Evolutionary conservation across 2,329 filamentous ascomycete species (phyloP).

Genomic region (Raffaelea ambrosiae): DNA sequence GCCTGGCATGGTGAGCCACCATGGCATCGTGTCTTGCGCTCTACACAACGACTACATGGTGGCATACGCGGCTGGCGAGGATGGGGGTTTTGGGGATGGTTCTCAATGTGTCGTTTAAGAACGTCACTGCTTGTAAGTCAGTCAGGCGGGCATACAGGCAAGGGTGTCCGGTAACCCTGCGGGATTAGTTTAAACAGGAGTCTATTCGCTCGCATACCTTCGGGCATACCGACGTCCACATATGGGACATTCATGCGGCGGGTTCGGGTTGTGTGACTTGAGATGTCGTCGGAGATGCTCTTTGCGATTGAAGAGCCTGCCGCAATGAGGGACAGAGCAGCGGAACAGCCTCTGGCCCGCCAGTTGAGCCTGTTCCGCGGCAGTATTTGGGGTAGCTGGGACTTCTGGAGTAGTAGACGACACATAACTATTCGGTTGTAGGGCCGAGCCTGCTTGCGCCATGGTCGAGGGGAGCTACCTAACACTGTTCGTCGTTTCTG

Average conservation of each 20-base stretch:
- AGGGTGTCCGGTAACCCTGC: too few species aligned
- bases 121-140: slow-evolving; percentile 1
- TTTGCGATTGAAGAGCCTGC: slow-evolving; percentile 6
- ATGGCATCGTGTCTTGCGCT: neutral
- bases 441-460: neutral
- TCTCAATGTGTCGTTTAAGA: slow-evolving; percentile 4
- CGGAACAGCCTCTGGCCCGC: neutral
- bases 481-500: too few species aligned
- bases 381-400: neutral
- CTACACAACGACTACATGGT: neutral
- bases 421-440: neutral
- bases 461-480: neutral
- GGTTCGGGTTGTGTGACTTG: slow-evolving; percentile 3
- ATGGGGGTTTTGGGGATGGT: slow-evolving; percentile 3
- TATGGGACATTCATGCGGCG: slow-evolving; percentile 3
- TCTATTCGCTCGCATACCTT: too few species aligned
- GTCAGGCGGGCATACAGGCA: too few species aligned
- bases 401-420: neutral
- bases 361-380: neutral
- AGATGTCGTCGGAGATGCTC: slow-evolving; percentile 5
- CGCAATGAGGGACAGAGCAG: slow-evolving; percentile 2
- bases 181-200: too few species aligned
- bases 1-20: neutral
- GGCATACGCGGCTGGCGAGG: neutral
- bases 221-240: slow-evolving; percentile 4